Evolutionary conservation across 257 asterid species (phyloP).

Genomic region (Ballota nigra): DNA sequence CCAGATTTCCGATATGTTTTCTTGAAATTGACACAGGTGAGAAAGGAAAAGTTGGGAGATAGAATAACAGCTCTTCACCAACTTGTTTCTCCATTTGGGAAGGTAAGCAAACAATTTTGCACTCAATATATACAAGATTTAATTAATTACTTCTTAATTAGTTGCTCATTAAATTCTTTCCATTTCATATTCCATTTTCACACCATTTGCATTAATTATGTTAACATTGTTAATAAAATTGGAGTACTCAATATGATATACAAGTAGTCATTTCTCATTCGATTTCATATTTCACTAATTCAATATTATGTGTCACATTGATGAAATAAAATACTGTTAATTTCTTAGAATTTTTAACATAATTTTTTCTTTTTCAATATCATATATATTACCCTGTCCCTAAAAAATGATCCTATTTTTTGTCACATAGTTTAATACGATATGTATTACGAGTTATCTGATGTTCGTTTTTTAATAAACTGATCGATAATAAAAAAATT

Average conservation of each 20-base stretch:
- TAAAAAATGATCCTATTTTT: too few species aligned
- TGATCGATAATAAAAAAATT: too few species aligned
- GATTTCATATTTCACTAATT: background rate
- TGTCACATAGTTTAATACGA: too few species aligned
- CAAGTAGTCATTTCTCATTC: background rate
- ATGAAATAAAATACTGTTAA: too few species aligned
- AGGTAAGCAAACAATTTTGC: constrained; percentile 65
- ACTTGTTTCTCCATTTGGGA: constrained; percentile 98
- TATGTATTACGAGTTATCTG: too few species aligned
- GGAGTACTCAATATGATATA: background rate
- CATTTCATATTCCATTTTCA: background rate
- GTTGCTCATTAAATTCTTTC: background rate
- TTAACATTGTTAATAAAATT: background rate
- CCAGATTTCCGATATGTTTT: background rate
- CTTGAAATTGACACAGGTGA: constrained; percentile 51
- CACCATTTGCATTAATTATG: background rate
- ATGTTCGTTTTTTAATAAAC: too few species aligned
- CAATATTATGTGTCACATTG: background rate
- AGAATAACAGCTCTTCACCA: constrained; percentile 95
- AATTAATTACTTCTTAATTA: background rate
- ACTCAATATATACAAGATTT: background rate
- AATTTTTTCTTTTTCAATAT: too few species aligned
- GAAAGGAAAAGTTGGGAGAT: constrained; percentile 93
- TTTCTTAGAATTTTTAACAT: too few species aligned
- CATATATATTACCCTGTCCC: too few species aligned